Evolutionary conservation across 2,329 filamentous ascomycete genomes (phyloP).

Genomic region (Fusarium cyanostomum): DNA sequence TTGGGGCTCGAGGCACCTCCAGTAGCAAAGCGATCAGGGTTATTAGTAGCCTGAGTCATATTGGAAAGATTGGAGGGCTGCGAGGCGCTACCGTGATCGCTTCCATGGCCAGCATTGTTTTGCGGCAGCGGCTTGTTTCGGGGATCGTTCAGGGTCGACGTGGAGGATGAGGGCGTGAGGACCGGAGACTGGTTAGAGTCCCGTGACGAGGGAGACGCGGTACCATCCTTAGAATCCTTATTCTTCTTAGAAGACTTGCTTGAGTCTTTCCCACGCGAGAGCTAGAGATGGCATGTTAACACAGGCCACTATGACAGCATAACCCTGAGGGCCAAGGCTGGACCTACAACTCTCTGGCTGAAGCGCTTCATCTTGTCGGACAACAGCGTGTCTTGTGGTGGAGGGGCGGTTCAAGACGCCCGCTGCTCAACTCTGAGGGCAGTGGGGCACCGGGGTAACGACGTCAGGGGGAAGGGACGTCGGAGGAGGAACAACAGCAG

Average conservation of each 20-base stretch:
- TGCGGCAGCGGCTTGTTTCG: slow-evolving; percentile 82
- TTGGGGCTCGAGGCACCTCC: slow-evolving; percentile 50
- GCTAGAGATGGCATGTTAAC: slow-evolving; percentile 62
- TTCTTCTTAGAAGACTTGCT: slow-evolving; percentile 85
- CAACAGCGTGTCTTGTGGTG: slow-evolving; percentile 39
- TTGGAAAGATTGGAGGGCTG: slow-evolving; percentile 53
- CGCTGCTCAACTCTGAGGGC: slow-evolving; percentile 39
- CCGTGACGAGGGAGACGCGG: slow-evolving; percentile 77
- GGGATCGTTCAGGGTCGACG: slow-evolving; percentile 84
- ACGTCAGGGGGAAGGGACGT: slow-evolving; percentile 45
- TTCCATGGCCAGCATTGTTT: slow-evolving; percentile 57
- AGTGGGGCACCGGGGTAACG: slow-evolving; percentile 46
- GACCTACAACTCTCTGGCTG: slow-evolving; percentile 93
- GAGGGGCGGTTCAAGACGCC: slow-evolving; percentile 43
- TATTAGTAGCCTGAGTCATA: slow-evolving; percentile 49
- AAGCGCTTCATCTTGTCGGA: slow-evolving; percentile 89
- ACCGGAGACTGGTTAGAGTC: slow-evolving; percentile 69
- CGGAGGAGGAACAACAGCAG: slow-evolving; percentile 29
- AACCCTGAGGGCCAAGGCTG: not conserved
- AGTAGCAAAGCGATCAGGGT: slow-evolving; percentile 55
- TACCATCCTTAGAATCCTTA: slow-evolving; percentile 78
- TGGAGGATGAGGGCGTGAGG: slow-evolving; percentile 86
- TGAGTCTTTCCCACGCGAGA: slow-evolving; percentile 87
- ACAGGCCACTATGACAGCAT: not conserved
- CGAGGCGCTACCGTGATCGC: slow-evolving; percentile 54